Conservation (phyloP, 106 monocot species). For the Triglochin maritima region DNA sequence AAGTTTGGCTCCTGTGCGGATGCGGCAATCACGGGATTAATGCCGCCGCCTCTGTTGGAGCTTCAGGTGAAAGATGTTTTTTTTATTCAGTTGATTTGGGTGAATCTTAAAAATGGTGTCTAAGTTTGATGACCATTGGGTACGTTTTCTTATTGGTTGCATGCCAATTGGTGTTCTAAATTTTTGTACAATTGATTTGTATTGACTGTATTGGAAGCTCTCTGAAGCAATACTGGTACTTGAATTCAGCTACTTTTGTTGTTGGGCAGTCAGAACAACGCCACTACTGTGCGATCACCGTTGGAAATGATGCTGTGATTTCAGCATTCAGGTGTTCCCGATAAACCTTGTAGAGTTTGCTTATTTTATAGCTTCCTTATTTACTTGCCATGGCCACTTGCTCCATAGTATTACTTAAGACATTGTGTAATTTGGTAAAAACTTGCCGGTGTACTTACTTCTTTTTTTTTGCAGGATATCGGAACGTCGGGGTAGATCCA, state of each 20-base stretch:
- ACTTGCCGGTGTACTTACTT: neutral
- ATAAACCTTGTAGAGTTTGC: neutral
- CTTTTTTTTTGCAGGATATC: constrained; percentile 52
- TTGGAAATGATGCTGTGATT: constrained; percentile 81
- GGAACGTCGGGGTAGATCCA: constrained; percentile 67
- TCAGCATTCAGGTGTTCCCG: constrained; percentile 70
- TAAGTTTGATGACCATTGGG: too few species aligned
- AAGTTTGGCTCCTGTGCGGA: constrained; percentile 75
- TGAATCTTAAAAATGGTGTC: too few species aligned
- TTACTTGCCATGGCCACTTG: neutral
- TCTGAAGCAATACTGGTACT: constrained; percentile 62
- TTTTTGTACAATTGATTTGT: constrained; percentile 2
- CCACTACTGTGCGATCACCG: constrained; percentile 67
- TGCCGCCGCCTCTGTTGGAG: constrained; percentile 94
- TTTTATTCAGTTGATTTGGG: neutral
- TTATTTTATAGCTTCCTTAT: neutral
- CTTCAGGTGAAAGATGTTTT: constrained; percentile 49
- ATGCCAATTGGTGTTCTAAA: neutral
- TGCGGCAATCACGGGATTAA: constrained; percentile 81
- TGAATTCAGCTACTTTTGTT: constrained; percentile 89
- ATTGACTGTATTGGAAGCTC: constrained; percentile 18
- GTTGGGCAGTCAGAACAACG: constrained; percentile 81
- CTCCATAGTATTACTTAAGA: neutral
- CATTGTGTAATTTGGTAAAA: neutral
- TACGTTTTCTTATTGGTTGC: neutral